Base-by-base conservation (phyloP, 176 grass and related monocot genomes). In the Chrysopogon serrulatus region DNA sequence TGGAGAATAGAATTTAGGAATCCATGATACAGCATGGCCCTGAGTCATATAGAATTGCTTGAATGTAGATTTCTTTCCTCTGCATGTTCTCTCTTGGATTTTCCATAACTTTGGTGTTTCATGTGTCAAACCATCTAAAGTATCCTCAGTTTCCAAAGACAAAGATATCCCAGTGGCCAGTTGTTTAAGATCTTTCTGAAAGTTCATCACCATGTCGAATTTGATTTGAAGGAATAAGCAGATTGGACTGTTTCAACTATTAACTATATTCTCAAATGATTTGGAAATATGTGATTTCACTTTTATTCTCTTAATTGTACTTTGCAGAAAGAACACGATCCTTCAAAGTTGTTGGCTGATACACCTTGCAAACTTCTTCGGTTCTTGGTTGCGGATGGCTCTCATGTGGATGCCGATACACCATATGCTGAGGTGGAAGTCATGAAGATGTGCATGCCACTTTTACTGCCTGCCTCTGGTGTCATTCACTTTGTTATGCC, bases 371-470 rank as follows among this genome's bases (percentile, higher is more conserved):
- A 99, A 78, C 89, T 99, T 88, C 91, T 99, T 82, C 93, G 96
- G 8, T 99, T 96, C 81, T 89, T 99, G 91, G 93, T 99, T 74
- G 49, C 81, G 77, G 96, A 99, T 88, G 91, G 93, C 65, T 91
- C 91, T 82, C 96, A 96, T 74, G 87, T 99, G 63, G 96, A 96
- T 73, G 89, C 96, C 81, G 93, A 99, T 87, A 84, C 83, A 65
- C 90, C 96, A 65, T 99, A 99, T 78, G 96, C 93, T 77, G 96
- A 99, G 74, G 93, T 99, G 79, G 96, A 99, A 71, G 96, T 99
- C 57, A 99, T 99, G 96, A 99, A 99, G 78, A 99, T 99, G 96
- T 99, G 96, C 93, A 99, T 99, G 96, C 96, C 96, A 40, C 83
- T 99, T 40, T 87, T 99, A 63, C 78, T 99, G 54, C 96, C 96